A percentile compares a stretch with the other conserved stretches of the same genome.
Conservation (phyloP, 805 yeast genomes). For the Hanseniaspora meyeri region DNA sequence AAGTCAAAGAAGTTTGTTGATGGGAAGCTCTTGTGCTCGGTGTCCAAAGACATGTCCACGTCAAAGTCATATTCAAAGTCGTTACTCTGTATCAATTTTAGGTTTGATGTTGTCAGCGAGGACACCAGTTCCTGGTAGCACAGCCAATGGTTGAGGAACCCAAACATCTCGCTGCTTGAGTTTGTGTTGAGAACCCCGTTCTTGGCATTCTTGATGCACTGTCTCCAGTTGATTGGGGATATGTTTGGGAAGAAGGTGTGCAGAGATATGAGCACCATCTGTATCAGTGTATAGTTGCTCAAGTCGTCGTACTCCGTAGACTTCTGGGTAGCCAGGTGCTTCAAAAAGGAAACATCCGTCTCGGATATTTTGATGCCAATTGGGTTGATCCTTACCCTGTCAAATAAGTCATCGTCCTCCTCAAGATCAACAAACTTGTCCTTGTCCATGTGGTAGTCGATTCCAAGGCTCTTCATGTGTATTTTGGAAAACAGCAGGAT, state of each 20-base stretch:
- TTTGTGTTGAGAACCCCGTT: not conserved
- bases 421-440: not conserved
- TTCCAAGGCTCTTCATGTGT: constrained; percentile 2
- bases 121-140: constrained; percentile 23
- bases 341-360: not conserved
- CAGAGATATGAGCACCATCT: constrained; percentile 9
- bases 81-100: not conserved
- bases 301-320: not conserved
- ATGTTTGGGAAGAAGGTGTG: constrained; percentile 9
- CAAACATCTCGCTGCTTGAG: constrained; percentile 1
- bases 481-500: constrained; percentile 5
- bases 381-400: not conserved
- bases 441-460: not conserved
- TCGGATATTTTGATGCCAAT: not conserved
- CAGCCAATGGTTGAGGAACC: constrained; percentile 7
- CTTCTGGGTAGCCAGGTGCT: not conserved
- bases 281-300: constrained; percentile 3
- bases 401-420: not conserved
- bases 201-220: constrained; percentile 8
- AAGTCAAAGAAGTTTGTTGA: not conserved
- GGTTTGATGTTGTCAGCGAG: constrained; percentile 7
- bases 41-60: not conserved
- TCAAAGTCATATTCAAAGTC: constrained; percentile 7
- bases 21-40: not conserved
- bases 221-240: constrained; percentile 4